Percentiles rank a stretch among this genome's conserved stretches.
phyloP scores from a whole-genome alignment of 176 grass and related monocot species.

The Triticum turgidum region DNA sequence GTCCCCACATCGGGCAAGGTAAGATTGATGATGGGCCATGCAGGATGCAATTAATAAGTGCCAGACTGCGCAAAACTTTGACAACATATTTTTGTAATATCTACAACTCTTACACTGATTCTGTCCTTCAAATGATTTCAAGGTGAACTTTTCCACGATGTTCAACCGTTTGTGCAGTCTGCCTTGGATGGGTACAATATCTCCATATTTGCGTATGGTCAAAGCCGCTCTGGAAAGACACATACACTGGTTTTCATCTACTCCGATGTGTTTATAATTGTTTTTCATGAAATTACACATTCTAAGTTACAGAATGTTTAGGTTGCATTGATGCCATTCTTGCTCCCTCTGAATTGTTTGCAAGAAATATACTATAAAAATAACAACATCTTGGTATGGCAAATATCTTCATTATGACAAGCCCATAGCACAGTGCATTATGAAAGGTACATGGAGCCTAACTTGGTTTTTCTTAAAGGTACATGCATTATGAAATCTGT shows the following conservation, averaged over 20 bases:
- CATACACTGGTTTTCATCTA: slow-evolving; percentile 77
- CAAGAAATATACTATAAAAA: neutral
- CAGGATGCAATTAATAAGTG: neutral
- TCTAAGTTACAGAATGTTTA: neutral
- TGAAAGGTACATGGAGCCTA: neutral
- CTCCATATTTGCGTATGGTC: slow-evolving; percentile 92
- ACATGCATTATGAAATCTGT: neutral
- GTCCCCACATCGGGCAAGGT: slow-evolving; percentile 94
- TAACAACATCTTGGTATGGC: slow-evolving; percentile 15
- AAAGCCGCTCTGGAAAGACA: slow-evolving; percentile 94
- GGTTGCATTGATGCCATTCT: neutral
- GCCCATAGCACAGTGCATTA: neutral
- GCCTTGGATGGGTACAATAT: slow-evolving; percentile 88
- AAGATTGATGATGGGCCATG: slow-evolving; percentile 25
- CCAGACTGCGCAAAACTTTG: neutral
- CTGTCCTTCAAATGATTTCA: slow-evolving; percentile 34
- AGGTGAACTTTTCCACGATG: slow-evolving; percentile 95
- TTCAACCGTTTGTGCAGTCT: slow-evolving; percentile 95
- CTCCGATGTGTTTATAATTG: neutral
- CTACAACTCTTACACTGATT: slow-evolving; percentile 22
- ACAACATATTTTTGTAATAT: neutral
- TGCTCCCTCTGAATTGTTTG: neutral
- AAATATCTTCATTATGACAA: slow-evolving; percentile 9
- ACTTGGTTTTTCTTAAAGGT: neutral
- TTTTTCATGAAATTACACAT: neutral